Percentiles rank a stretch among this genome's conserved stretches.
Conservation (phyloP, 306 rosid genomes). For the Cicer arietinum region DNA sequence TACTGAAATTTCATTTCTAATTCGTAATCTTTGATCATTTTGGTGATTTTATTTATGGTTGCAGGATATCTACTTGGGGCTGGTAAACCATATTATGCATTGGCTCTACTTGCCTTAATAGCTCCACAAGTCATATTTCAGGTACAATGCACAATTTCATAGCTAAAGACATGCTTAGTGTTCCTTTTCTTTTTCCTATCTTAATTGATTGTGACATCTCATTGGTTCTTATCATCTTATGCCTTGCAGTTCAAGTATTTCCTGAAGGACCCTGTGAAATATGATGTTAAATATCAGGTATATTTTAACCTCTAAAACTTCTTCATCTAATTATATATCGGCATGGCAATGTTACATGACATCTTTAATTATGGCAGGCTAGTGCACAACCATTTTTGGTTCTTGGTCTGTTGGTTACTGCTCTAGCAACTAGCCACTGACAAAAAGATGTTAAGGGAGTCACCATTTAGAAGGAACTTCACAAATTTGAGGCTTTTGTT, state of each 20-base stretch:
- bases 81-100: slow-evolving; percentile 85
- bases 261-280: slow-evolving; percentile 60
- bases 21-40: neutral
- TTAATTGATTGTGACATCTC: slow-evolving; percentile 16
- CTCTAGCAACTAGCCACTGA: slow-evolving; percentile 56
- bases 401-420: slow-evolving; percentile 59
- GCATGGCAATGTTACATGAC: neutral
- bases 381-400: slow-evolving; percentile 60
- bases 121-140: slow-evolving; percentile 88
- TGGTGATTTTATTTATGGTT: slow-evolving; percentile 21
- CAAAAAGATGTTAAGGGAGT: slow-evolving; percentile 11
- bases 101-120: slow-evolving; percentile 81
- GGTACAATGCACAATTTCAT: slow-evolving; percentile 53
- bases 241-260: slow-evolving; percentile 57
- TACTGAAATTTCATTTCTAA: neutral
- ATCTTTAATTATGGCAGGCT: slow-evolving; percentile 44
- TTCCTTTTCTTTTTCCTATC: neutral
- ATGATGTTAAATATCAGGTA: slow-evolving; percentile 66
- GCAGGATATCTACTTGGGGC: slow-evolving; percentile 91
- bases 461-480: slow-evolving; percentile 25
- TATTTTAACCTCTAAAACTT: slow-evolving; percentile 7
- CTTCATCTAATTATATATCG: slow-evolving; percentile 7
- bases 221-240: slow-evolving; percentile 26
- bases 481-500: slow-evolving; percentile 4
- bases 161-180: neutral